Base-by-base conservation (phyloP, 345 rosid genomes). In the Eucalyptus victrix region DNA sequence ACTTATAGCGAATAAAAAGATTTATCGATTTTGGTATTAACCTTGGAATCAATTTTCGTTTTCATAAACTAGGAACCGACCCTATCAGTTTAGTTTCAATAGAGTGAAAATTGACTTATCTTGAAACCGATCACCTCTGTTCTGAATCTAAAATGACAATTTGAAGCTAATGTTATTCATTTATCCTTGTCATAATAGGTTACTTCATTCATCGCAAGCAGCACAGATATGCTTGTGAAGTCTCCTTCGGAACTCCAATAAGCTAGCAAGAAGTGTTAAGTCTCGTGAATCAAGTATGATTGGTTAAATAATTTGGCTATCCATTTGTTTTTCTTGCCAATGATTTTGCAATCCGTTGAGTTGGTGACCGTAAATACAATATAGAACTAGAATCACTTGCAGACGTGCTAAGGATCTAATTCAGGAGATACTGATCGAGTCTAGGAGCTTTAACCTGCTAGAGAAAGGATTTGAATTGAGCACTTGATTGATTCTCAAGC, bases 41-140 rank as follows among this genome's bases (percentile, higher is more conserved):
- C 11, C 26, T 53, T 53, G 58, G 58, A 53, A 53, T 53, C 5
- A 4, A 53, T 53, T 53, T 53, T 21, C 1, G 0, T 53, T 53
- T 53, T 53, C 58, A 53, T 53, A 53, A 53, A 53, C 11, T 53
- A 53, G 58, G 58, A 53, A 53, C 26, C 2, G 1, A 53, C 11
- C 11, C 11, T 21, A 53, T 53, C 11, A 4, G 1, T 53, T 53
- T 21, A 26, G 26, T 53, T 53, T 53, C 5, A 19, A 1, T 0
- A 56, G 12, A 56, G 30, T 56, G 30, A 56, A 56, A 56, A 24
- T 23, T 23, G 30, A 56, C 13, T 10, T 24, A 56, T 2, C 13
- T 26, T 56, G 30, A 56, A 56, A 56, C 30, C 1, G 0, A 0
- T 12, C 7, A 28, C 15, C 16, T 28, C 2, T 28, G 2, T 30